Evolutionary conservation across 345 rosid species (phyloP).

Genomic region (Erucastrum elatum): DNA sequence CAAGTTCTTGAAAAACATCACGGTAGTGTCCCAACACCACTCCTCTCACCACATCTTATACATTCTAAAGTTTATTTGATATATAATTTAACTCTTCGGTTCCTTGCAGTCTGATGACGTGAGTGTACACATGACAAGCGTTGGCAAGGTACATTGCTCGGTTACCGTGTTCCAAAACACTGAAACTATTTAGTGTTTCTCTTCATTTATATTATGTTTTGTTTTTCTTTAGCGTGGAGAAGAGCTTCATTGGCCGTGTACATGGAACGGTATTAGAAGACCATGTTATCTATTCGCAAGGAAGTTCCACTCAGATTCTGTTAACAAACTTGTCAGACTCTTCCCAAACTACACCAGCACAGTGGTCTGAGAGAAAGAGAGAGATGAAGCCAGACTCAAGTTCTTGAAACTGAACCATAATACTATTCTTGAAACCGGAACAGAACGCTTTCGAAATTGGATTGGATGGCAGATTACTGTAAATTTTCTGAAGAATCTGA

Average conservation of each 20-base stretch:
- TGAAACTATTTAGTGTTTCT: background rate
- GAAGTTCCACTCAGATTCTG: constrained; percentile 75
- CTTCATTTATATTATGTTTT: background rate
- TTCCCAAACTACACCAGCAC: constrained; percentile 68
- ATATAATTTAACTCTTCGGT: background rate
- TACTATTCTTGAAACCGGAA: background rate
- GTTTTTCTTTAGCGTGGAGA: constrained; percentile 45
- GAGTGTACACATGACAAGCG: constrained; percentile 79
- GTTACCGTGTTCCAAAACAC: background rate
- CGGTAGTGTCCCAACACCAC: constrained; percentile 48
- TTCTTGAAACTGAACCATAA: constrained; percentile 25
- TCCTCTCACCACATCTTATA: background rate
- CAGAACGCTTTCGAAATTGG: background rate
- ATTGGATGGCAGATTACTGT: constrained; percentile 3
- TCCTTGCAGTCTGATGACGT: constrained; percentile 67
- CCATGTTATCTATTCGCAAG: constrained; percentile 95
- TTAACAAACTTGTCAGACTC: constrained; percentile 64
- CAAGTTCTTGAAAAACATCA: constrained; percentile 69
- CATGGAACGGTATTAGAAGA: constrained; percentile 91
- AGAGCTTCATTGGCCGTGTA: constrained; percentile 61
- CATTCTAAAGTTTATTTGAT: too few relatives aligned
- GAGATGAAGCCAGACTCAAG: constrained; percentile 12
- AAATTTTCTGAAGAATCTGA: constrained; percentile 22
- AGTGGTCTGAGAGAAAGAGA: constrained; percentile 40
- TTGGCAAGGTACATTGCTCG: constrained; percentile 49